Conservation (phyloP, 495 filamentous ascomycete genomes). For the Tuber brumale region DNA sequence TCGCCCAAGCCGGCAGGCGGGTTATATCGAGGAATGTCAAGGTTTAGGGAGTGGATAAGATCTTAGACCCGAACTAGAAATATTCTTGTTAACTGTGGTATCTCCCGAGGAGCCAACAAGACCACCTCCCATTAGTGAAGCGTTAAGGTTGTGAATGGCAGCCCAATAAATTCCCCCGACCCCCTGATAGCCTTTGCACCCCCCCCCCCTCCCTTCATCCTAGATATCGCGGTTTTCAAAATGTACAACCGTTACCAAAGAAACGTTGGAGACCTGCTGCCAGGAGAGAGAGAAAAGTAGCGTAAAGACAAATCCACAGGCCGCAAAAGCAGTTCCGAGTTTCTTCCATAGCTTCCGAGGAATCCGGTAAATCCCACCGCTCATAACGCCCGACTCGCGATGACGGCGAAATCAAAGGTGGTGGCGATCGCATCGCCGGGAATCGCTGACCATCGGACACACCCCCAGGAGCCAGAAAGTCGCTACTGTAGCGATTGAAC, state of each 20-base stretch:
- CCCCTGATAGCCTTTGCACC: too few relatives aligned
- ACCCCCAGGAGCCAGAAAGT: background rate
- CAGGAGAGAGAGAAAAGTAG: background rate
- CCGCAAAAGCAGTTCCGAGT: background rate
- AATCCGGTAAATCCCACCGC: background rate
- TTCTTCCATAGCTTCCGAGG: background rate
- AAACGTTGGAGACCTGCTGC: background rate
- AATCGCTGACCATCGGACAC: background rate
- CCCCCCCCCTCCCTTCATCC: background rate
- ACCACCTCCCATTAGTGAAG: background rate
- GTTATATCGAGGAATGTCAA: too few relatives aligned
- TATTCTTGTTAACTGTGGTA: background rate
- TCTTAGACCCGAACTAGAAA: too few relatives aligned
- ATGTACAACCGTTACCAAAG: background rate
- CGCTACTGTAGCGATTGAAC: background rate
- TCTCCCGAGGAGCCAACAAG: background rate
- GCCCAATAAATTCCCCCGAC: background rate
- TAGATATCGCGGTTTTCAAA: background rate
- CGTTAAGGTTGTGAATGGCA: background rate
- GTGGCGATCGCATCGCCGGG: background rate
- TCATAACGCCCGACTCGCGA: background rate
- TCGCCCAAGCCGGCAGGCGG: too few relatives aligned
- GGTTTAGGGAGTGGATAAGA: too few relatives aligned
- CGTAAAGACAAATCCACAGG: background rate
- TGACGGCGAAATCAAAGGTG: background rate